These are phyloP conservation scores for Sporothrix protearum DNA, from an alignment of 2,329 filamentous ascomycete species.

Conservation along the genomic window DNA sequence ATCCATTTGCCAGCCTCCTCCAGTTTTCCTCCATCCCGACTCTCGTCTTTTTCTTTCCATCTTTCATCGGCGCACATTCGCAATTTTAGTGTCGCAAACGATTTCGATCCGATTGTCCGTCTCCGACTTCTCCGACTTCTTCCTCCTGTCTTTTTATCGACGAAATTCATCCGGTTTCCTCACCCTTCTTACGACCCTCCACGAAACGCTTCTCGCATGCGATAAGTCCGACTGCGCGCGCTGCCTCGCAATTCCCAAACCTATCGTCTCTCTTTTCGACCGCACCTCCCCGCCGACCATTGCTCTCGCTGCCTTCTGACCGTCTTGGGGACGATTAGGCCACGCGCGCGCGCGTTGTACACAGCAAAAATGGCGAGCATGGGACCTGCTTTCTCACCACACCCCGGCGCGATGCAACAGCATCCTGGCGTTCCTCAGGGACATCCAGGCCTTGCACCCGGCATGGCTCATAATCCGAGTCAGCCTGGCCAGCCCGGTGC, in stretches of 20 bases:
- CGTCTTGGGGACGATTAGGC: not conserved
- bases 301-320: not conserved
- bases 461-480: slow-evolving; percentile 64
- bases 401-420: slow-evolving; percentile 66
- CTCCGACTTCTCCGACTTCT: not conserved
- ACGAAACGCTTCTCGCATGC: not conserved
- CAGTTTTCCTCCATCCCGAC: not conserved
- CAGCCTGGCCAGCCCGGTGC: slow-evolving; percentile 63
- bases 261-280: not conserved
- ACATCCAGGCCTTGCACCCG: slow-evolving; percentile 57
- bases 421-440: slow-evolving; percentile 65
- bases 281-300: not conserved
- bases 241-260: not conserved
- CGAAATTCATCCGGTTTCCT: not conserved
- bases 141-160: not conserved
- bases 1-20: not conserved
- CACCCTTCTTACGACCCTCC: not conserved
- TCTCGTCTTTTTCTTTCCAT: not conserved
- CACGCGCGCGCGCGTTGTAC: slow-evolving; percentile 8
- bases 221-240: slow-evolving; percentile 14
- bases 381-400: slow-evolving; percentile 60
- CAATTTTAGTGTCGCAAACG: too few relatives aligned
- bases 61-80: not conserved
- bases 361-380: slow-evolving; percentile 67
- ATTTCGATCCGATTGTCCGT: not conserved